A percentile compares a stretch with the other conserved stretches of the same genome.
phyloP scores from a whole-genome alignment of 768 basidiomycete genomes.

The Collybia sordida region DNA sequence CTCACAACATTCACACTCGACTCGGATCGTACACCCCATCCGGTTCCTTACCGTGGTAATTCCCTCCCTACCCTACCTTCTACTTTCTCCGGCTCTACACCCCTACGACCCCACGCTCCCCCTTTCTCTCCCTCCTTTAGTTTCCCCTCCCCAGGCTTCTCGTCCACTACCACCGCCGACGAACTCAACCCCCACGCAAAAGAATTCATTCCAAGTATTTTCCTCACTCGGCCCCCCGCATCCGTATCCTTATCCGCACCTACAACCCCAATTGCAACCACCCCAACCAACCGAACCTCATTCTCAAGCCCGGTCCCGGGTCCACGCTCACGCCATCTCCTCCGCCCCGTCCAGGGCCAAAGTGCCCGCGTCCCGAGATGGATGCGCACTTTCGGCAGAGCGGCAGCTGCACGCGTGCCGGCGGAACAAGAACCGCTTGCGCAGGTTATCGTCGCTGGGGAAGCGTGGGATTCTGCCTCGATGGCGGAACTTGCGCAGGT shows the following conservation, averaged over 20 bases:
- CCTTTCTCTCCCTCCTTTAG: no score
- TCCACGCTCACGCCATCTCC: conserved; percentile 8
- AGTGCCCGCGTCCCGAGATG: conserved; percentile 10
- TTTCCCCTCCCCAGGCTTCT: no score
- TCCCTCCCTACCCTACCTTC: neutral
- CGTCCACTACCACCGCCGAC: neutral
- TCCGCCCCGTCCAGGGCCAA: conserved; percentile 7
- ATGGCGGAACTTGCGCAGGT: conserved; percentile 17
- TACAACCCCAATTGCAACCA: neutral
- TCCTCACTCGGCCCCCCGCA: conserved; percentile 9
- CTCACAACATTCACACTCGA: neutral
- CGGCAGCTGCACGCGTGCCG: neutral
- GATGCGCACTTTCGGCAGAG: conserved; percentile 12
- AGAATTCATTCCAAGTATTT: conserved; percentile 4
- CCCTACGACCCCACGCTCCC: neutral
- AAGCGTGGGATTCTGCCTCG: conserved; percentile 11
- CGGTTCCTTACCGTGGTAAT: neutral
- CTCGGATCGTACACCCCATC: neutral
- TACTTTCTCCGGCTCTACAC: no score
- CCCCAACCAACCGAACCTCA: neutral
- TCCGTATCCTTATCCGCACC: neutral
- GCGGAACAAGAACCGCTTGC: conserved; percentile 10
- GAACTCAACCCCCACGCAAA: conserved; percentile 5
- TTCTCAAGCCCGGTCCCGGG: conserved; percentile 4
- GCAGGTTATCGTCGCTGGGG: conserved; percentile 10